Base-by-base conservation (phyloP, 2,329 filamentous ascomycete species). In the Neonectria magnoliae region DNA sequence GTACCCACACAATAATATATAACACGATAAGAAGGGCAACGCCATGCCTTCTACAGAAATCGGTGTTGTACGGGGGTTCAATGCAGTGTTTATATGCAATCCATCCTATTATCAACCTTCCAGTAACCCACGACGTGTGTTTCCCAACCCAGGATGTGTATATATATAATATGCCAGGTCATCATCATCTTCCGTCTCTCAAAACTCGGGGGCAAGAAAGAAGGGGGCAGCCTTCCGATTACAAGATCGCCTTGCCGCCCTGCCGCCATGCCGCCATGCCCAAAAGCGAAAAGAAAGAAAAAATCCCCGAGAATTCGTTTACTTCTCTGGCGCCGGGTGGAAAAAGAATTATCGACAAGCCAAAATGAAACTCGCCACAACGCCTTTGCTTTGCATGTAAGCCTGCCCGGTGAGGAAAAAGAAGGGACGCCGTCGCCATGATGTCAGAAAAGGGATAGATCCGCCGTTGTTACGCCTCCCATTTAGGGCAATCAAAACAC, bases 311-410 rank as follows among this genome's bases (percentile, higher is more conserved):
- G 16, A 20, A 31, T 51, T 33, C 29, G 36, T 54, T 45, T 52
- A 33, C 8, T 22, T 31, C 27, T 36, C 41, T 47, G 38, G 16
- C 20, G 3, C n/a, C n/a, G 9, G 8, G n/a, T 11, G 20, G n/a
- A 42, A 42, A 42, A 42, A 42, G n/a, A 42, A 42, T 10, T 20
- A 20, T 42, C n/a, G 20, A 20, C 38, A 20, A 51, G 11, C 11
- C 14, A 18, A 16, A 50, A 56, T 57, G 25, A 51, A 60, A 60
- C 52, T 60, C 52, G 45, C 44, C 52, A n/a, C 57, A 64, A 64
- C 62, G 62, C 62, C 62, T 60, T 47, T 64, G 62, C 62, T 64
- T 55, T 58, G 60, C 55, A 60, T 53, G 45, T 41, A 38, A 58
- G 45, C 25, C 51, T n/a, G 55, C 42, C 33, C 18, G 33, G 31